phyloP scores from a whole-genome alignment of 2,329 filamentous ascomycete species.

The Phyllosticta capitalensis region DNA sequence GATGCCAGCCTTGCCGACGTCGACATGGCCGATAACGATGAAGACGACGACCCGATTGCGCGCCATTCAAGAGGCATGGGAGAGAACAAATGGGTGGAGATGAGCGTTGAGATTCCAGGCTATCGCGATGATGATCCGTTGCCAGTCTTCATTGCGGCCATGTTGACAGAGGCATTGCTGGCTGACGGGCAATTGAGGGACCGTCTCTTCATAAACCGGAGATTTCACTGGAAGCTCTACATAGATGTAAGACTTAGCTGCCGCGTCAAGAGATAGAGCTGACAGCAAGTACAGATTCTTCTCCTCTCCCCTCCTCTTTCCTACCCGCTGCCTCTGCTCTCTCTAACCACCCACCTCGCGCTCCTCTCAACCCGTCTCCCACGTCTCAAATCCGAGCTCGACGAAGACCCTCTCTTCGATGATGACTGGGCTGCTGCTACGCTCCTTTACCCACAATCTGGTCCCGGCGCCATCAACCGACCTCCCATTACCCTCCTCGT shows the following conservation, averaged over 20 bases:
- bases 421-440: conserved; percentile 89
- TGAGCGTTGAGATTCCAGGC: conserved; percentile 86
- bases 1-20: conserved; percentile 27
- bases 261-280: neutral
- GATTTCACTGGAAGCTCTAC: conserved; percentile 95
- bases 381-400: conserved; percentile 72
- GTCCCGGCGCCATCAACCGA: conserved; percentile 31
- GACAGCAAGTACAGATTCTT: conserved; percentile 53
- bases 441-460: conserved; percentile 58
- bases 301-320: conserved; percentile 88
- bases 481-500: conserved; percentile 89
- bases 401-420: conserved; percentile 95
- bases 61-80: conserved; percentile 26
- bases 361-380: conserved; percentile 81
- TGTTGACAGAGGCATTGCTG: conserved; percentile 80
- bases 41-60: conserved; percentile 13
- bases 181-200: conserved; percentile 57
- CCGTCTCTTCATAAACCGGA: conserved; percentile 73
- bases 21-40: conserved; percentile 31
- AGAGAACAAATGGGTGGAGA: conserved; percentile 71
- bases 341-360: conserved; percentile 85
- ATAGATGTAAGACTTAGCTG: conserved; percentile 62
- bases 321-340: conserved; percentile 86
- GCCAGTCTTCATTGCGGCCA: conserved; percentile 77
- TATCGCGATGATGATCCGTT: conserved; percentile 82